A percentile compares a stretch with the other conserved stretches of the same genome.
Conservation (phyloP, 2,329 filamentous ascomycete species). For the Phoma sp. region DNA sequence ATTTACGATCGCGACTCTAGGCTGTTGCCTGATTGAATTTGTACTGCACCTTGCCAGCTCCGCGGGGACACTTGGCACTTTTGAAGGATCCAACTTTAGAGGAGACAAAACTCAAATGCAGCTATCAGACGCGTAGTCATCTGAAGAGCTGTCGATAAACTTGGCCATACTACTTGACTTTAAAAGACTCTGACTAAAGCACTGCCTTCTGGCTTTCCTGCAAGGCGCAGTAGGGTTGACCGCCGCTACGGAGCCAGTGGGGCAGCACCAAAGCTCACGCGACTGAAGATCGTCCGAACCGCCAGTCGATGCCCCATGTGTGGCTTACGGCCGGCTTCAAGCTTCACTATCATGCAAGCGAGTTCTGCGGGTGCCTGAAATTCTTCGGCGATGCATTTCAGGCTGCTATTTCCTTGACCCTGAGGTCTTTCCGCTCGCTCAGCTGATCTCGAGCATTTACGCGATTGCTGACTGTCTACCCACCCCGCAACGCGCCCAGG, state of each 20-base stretch:
- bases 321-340: slow-evolving; percentile 21
- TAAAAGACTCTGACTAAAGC: too few species aligned
- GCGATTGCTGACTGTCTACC: slow-evolving; percentile 3
- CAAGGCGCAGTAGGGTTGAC: slow-evolving; percentile 2
- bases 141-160: too few species aligned
- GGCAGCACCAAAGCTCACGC: slow-evolving; percentile 14
- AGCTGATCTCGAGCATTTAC: not conserved
- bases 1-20: not conserved
- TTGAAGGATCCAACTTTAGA: too few species aligned
- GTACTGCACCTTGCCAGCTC: not conserved
- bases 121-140: too few species aligned
- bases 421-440: slow-evolving; percentile 16
- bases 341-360: slow-evolving; percentile 28
- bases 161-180: too few species aligned
- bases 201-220: too few species aligned
- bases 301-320: slow-evolving; percentile 15
- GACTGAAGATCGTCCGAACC: slow-evolving; percentile 24
- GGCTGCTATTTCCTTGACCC: slow-evolving; percentile 39
- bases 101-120: too few species aligned
- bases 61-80: too few species aligned
- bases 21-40: slow-evolving; percentile 12
- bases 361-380: slow-evolving; percentile 31
- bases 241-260: slow-evolving; percentile 9
- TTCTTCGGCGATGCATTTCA: slow-evolving; percentile 32
- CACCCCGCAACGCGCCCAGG: slow-evolving; percentile 23